phyloP scores from a whole-genome alignment of 768 basidiomycete species.

The Tricholomella constricta region DNA sequence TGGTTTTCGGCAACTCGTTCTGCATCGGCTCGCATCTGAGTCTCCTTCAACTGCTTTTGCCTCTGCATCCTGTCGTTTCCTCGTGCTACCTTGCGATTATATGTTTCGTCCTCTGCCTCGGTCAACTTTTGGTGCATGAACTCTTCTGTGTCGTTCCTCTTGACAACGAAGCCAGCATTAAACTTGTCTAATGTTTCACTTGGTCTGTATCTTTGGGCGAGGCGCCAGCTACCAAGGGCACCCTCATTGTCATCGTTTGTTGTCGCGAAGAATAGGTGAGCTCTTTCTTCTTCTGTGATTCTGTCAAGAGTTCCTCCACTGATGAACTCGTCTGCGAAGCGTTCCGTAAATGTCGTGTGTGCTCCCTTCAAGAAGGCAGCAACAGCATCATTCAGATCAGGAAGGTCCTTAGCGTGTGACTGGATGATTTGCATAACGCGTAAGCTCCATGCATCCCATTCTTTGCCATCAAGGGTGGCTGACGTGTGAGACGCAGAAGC shows the following conservation, averaged over 20 bases:
- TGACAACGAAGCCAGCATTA: slow-evolving; percentile 15
- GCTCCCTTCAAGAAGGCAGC: slow-evolving; percentile 27
- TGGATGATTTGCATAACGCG: slow-evolving; percentile 16
- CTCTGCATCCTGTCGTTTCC: not conserved
- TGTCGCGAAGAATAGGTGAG: slow-evolving; percentile 3
- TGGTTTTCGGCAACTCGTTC: no score
- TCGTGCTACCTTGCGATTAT: not conserved
- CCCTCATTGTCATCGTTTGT: slow-evolving; percentile 29
- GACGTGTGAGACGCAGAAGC: no score
- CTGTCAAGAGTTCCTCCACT: no score
- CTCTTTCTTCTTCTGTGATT: no score
- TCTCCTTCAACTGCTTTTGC: not conserved
- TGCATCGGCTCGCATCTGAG: no score
- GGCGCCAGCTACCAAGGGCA: slow-evolving; percentile 18
- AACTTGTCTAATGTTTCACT: slow-evolving; percentile 8
- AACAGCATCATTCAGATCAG: slow-evolving; percentile 16
- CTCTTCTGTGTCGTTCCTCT: not conserved
- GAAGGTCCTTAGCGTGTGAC: not conserved
- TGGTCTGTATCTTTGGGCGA: slow-evolving; percentile 5
- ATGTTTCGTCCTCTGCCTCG: not conserved
- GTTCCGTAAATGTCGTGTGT: slow-evolving; percentile 19
- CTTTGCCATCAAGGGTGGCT: no score
- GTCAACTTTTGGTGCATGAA: not conserved
- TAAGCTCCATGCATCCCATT: slow-evolving; percentile 17
- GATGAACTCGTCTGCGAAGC: slow-evolving; percentile 25